Percentiles rank a stretch among this genome's conserved stretches.
These are phyloP conservation scores for Albatrellus ellisii DNA, from an alignment of 768 basidiomycete species.

Conservation along the genomic window DNA sequence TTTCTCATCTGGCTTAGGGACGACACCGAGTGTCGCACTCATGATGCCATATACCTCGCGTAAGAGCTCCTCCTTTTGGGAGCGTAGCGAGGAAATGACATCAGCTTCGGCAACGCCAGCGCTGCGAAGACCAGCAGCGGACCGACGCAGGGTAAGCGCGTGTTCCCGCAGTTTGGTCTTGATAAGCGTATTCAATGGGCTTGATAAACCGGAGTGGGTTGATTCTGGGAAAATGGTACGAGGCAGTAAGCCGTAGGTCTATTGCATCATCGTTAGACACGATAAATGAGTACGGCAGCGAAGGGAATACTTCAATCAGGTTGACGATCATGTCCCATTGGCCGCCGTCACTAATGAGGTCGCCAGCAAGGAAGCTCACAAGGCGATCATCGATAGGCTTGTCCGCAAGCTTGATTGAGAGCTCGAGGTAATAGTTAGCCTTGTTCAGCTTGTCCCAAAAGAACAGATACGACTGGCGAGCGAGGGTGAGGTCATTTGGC, in stretches of 20 bases:
- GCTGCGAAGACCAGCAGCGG: constrained; percentile 39
- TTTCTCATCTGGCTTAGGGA: constrained; percentile 54
- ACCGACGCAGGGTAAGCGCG: constrained; percentile 63
- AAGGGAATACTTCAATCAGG: constrained; percentile 34
- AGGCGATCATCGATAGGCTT: constrained; percentile 74
- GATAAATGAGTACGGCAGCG: background rate
- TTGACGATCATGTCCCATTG: constrained; percentile 91
- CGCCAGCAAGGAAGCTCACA: constrained; percentile 59
- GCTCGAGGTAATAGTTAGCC: constrained; percentile 84
- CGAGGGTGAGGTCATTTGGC: background rate
- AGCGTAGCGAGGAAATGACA: constrained; percentile 42
- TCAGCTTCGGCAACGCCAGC: constrained; percentile 32
- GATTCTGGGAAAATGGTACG: constrained; percentile 77
- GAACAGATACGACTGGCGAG: constrained; percentile 67
- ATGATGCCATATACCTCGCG: constrained; percentile 76
- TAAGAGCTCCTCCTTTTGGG: constrained; percentile 79
- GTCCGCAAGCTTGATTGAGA: constrained; percentile 70
- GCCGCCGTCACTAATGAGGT: constrained; percentile 83
- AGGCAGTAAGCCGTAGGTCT: constrained; percentile 82
- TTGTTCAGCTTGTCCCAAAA: constrained; percentile 98
- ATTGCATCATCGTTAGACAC: constrained; percentile 6
- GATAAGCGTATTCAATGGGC: constrained; percentile 62
- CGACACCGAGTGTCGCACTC: constrained; percentile 77
- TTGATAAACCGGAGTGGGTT: constrained; percentile 62
- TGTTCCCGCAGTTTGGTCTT: constrained; percentile 90